Evolutionary conservation across 352 stramenopile genomes (phyloP).

Genomic region (Globisporangium okanoganense): DNA sequence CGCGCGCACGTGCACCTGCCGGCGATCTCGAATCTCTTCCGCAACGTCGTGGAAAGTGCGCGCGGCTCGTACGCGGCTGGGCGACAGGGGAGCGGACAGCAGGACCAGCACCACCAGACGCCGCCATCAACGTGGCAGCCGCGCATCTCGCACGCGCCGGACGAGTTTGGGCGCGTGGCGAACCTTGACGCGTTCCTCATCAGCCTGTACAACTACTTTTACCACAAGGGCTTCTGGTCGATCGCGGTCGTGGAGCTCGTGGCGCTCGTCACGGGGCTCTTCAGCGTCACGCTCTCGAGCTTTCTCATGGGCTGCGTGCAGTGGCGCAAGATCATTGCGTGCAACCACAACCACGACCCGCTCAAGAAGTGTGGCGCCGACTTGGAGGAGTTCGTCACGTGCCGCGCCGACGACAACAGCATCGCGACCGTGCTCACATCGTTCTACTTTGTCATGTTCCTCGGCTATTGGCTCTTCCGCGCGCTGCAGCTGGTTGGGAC

Average conservation of each 20-base stretch:
- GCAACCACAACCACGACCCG: conserved; percentile 49
- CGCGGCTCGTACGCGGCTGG: conserved; percentile 35
- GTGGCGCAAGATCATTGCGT: conserved; percentile 89
- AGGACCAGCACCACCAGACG: conserved; percentile 5
- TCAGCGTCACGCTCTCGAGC: conserved; percentile 94
- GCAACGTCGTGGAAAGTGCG: conserved; percentile 55
- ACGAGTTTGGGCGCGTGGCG: conserved; percentile 62
- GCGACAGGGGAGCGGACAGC: conserved; percentile 1
- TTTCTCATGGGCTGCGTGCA: conserved; percentile 96
- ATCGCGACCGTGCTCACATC: conserved; percentile 59
- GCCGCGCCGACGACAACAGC: conserved; percentile 41
- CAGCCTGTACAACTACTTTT: conserved; percentile 94
- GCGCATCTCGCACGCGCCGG: conserved; percentile 47
- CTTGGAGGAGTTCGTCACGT: conserved; percentile 72
- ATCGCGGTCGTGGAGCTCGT: conserved; percentile 90
- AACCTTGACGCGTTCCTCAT: conserved; percentile 92
- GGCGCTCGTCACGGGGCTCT: conserved; percentile 91
- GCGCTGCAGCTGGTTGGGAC: conserved; percentile 79
- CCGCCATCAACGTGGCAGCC: conserved; percentile 1
- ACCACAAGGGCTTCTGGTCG: conserved; percentile 90
- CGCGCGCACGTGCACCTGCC: conserved; percentile 69
- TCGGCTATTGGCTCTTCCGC: conserved; percentile 90
- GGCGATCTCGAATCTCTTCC: conserved; percentile 74
- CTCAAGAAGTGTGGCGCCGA: conserved; percentile 80
- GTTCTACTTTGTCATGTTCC: conserved; percentile 95